phyloP scores from a whole-genome alignment of 345 rosid genomes.

The Syzygium aqueum region DNA sequence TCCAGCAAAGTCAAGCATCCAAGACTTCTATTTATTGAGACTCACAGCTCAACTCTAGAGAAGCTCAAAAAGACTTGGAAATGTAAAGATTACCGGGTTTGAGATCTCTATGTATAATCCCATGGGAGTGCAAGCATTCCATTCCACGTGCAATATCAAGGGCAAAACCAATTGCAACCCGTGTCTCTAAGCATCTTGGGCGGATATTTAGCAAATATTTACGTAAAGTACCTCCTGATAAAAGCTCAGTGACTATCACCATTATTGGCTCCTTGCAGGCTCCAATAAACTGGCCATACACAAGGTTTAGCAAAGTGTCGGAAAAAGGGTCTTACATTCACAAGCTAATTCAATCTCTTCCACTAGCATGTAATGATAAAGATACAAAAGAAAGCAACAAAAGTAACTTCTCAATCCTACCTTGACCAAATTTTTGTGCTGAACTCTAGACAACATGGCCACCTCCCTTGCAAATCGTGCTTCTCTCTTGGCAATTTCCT shows the following conservation, averaged over 20 bases:
- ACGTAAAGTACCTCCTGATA: constrained; percentile 74
- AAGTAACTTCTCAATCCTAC: constrained; percentile 13
- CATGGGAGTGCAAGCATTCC: constrained; percentile 96
- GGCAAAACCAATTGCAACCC: constrained; percentile 74
- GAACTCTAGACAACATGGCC: constrained; percentile 82
- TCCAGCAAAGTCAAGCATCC: background rate
- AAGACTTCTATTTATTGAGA: background rate
- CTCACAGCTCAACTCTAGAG: background rate
- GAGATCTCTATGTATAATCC: constrained; percentile 93
- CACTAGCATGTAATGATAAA: background rate
- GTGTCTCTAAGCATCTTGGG: constrained; percentile 65
- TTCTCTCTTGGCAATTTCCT: constrained; percentile 75
- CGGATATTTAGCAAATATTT: constrained; percentile 76
- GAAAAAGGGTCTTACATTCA: background rate
- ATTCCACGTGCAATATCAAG: constrained; percentile 91
- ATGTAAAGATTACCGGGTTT: constrained; percentile 61
- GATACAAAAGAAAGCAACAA: background rate
- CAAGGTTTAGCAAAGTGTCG: background rate
- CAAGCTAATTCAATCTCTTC: background rate
- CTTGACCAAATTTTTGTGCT: constrained; percentile 90
- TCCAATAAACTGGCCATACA: constrained; percentile 65
- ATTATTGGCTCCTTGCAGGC: constrained; percentile 93
- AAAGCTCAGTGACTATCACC: constrained; percentile 95
- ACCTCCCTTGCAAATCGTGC: constrained; percentile 83
- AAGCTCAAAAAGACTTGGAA: background rate